Evolutionary conservation across 2,329 filamentous ascomycete genomes (phyloP).

Genomic region (Neoarthrinium moseri): DNA sequence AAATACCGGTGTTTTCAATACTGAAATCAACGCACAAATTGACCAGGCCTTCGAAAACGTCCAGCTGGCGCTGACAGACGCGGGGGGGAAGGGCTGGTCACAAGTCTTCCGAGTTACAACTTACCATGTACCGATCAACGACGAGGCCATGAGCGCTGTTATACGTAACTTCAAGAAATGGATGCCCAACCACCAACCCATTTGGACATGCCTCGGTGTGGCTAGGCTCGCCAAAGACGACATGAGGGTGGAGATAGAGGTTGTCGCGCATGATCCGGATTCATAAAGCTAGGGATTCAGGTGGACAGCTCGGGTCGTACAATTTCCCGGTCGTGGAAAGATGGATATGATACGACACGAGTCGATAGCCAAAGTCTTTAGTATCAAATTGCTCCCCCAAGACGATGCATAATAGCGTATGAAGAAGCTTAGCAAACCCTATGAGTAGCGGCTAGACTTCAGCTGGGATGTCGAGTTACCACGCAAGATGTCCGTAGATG

Average conservation of each 20-base stretch:
- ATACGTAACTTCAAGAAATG: slow-evolving; percentile 45
- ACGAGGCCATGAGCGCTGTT: slow-evolving; percentile 39
- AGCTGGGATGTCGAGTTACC: no score
- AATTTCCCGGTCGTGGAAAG: no score
- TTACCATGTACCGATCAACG: slow-evolving; percentile 41
- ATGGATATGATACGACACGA: no score
- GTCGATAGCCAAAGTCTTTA: no score
- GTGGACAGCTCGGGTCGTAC: no score
- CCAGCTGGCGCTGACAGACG: slow-evolving; percentile 45
- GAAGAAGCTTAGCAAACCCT: no score
- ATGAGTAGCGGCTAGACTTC: no score
- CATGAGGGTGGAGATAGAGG: slow-evolving; percentile 61
- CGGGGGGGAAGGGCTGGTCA: slow-evolving; percentile 55
- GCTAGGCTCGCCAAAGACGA: slow-evolving; percentile 40
- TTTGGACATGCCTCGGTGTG: slow-evolving; percentile 55
- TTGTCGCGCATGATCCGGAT: slow-evolving; percentile 33
- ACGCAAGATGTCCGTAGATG: no score
- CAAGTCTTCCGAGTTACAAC: slow-evolving; percentile 50
- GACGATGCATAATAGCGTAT: no score
- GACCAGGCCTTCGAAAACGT: slow-evolving; percentile 56
- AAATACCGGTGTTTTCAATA: slow-evolving; percentile 21
- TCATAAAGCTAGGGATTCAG: no score
- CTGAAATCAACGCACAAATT: slow-evolving; percentile 43
- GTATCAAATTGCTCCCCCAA: no score
- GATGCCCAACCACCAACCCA: slow-evolving; percentile 49